Conservation (phyloP, 2,329 filamentous ascomycete genomes). For the Fusarium nematophilum region DNA sequence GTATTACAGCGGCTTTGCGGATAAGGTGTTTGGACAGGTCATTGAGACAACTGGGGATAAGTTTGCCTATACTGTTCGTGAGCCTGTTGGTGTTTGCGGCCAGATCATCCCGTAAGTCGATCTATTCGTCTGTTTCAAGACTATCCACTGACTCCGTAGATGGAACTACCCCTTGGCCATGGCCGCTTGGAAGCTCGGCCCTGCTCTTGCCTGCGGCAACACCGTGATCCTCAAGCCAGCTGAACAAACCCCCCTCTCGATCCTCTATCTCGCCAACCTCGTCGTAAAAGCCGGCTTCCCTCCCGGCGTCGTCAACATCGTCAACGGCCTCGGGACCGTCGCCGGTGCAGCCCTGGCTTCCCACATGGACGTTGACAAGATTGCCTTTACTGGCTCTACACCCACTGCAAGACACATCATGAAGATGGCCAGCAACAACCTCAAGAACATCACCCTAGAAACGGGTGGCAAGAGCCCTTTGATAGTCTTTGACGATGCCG, state of each 20-base stretch:
- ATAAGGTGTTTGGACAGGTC: constrained; percentile 82
- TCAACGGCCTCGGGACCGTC: constrained; percentile 77
- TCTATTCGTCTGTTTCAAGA: neutral
- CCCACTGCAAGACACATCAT: constrained; percentile 79
- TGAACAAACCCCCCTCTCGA: constrained; percentile 74
- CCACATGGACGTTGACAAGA: constrained; percentile 78
- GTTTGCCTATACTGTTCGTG: constrained; percentile 79
- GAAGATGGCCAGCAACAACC: constrained; percentile 75
- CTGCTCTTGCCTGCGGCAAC: constrained; percentile 73
- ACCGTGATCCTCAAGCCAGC: constrained; percentile 73
- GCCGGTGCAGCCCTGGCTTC: constrained; percentile 75
- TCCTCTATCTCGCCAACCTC: constrained; percentile 73
- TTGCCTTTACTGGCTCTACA: constrained; percentile 84
- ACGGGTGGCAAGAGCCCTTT: constrained; percentile 75
- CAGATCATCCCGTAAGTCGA: constrained; percentile 70
- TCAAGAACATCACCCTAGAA: constrained; percentile 75
- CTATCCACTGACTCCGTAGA: neutral
- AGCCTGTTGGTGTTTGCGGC: constrained; percentile 82
- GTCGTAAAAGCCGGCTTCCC: constrained; percentile 81
- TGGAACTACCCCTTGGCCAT: constrained; percentile 74
- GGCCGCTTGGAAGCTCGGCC: constrained; percentile 78
- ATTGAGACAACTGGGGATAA: constrained; percentile 76
- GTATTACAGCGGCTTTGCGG: constrained; percentile 83
- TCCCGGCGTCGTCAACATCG: constrained; percentile 79
- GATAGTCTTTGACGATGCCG: constrained; percentile 73